Evolutionary conservation across 495 filamentous ascomycete genomes (phyloP).

Genomic region (Diplogelasinospora grovesii): DNA sequence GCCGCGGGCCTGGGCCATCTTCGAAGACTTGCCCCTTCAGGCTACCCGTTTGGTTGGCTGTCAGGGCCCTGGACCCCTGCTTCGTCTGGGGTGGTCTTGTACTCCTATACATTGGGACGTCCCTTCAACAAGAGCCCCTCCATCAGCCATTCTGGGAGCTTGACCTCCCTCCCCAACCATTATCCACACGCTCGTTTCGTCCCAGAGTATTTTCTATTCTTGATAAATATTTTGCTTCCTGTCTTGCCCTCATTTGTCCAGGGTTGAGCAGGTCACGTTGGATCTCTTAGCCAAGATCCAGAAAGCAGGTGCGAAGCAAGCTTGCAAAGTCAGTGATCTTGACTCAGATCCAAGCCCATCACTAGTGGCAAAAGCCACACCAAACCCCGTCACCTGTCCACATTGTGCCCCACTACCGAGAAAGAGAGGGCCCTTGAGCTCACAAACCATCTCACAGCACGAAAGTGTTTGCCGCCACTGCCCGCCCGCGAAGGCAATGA

Average conservation of each 20-base stretch:
- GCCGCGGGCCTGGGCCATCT: constrained; percentile 5
- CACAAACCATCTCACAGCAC: constrained; percentile 9
- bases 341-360: constrained; percentile 7
- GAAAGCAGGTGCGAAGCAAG: no score
- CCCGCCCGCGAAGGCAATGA: constrained; percentile 22
- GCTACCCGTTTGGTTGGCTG: constrained; percentile 1
- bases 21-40: neutral
- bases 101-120: neutral
- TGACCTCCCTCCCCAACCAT: constrained; percentile 1
- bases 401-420: constrained; percentile 4
- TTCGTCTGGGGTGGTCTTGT: no score
- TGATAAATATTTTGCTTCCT: neutral
- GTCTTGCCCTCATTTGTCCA: no score
- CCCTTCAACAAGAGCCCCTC: constrained; percentile 4
- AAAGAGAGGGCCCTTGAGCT: constrained; percentile 6
- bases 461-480: constrained; percentile 22
- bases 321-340: constrained; percentile 7
- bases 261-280: neutral
- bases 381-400: constrained; percentile 17
- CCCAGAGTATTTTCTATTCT: neutral
- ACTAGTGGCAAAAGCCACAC: constrained; percentile 16
- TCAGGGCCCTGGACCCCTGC: neutral
- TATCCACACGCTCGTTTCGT: constrained; percentile 4
- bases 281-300: no score
- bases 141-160: neutral